Percentiles rank a stretch among this genome's conserved stretches.
Conservation (phyloP, 768 basidiomycete genomes). For the Asterophora lycoperdoides region DNA sequence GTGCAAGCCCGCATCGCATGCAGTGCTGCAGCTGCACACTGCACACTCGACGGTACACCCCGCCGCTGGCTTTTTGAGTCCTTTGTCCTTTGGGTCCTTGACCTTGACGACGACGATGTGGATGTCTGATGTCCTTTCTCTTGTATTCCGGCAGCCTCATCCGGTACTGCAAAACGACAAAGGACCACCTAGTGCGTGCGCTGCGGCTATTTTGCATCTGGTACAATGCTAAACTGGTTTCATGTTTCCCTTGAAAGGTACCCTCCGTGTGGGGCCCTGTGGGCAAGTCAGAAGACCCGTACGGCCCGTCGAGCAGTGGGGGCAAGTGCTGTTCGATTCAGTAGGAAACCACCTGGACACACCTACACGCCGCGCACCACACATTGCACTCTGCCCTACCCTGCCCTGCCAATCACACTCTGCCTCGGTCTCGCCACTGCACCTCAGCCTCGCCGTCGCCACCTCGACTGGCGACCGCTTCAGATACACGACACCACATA, state of each 20-base stretch:
- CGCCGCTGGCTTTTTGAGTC: no score
- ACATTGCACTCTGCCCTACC: constrained; percentile 8
- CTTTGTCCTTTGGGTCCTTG: no score
- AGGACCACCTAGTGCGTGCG: constrained; percentile 59
- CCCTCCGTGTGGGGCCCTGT: constrained; percentile 97
- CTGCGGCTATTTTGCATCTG: neutral
- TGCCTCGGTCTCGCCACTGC: neutral
- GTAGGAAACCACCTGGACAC: constrained; percentile 26
- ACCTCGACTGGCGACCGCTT: no score
- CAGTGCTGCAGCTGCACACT: no score
- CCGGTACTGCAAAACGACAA: constrained; percentile 90
- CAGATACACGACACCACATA: constrained; percentile 2
- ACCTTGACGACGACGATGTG: no score
- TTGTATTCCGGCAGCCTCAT: constrained; percentile 60
- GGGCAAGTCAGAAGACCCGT: constrained; percentile 90
- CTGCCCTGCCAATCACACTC: neutral
- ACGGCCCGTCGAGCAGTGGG: constrained; percentile 60
- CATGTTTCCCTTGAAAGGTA: constrained; percentile 43
- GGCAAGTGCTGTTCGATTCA: constrained; percentile 61
- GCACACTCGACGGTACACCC: no score
- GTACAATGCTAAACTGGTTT: no score
- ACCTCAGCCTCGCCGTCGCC: neutral
- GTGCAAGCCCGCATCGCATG: no score
- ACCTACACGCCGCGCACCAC: no score
- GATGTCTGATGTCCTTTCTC: neutral